Percentiles rank a stretch among this genome's conserved stretches.
These are phyloP conservation scores for Auriscalpium microsporum DNA, from an alignment of 768 basidiomycete genomes.

Conservation along the genomic window DNA sequence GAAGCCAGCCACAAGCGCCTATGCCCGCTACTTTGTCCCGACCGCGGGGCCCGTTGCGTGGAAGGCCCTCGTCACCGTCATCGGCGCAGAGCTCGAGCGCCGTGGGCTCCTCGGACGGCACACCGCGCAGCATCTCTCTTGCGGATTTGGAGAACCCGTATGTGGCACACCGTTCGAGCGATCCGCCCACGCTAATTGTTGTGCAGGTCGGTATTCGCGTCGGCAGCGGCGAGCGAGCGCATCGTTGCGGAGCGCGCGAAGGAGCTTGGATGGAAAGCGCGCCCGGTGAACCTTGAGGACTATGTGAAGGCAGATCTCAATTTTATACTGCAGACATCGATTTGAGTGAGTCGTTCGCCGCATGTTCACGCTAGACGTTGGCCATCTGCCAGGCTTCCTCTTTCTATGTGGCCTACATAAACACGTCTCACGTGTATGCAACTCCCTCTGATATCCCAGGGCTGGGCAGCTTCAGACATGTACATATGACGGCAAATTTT, in stretches of 20 bases:
- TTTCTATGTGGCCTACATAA: no score
- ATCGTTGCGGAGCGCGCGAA: neutral
- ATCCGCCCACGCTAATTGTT: neutral
- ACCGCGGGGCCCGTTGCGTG: neutral
- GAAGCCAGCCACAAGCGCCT: constrained; percentile 2
- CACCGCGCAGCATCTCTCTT: neutral
- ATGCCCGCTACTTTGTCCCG: constrained; percentile 7
- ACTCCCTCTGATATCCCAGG: no score
- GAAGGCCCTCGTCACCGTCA: neutral
- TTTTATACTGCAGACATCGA: neutral
- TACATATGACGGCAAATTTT: no score
- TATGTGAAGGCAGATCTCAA: neutral
- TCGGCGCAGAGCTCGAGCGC: neutral
- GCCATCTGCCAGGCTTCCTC: no score
- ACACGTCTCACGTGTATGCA: no score
- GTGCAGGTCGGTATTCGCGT: neutral
- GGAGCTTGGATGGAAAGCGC: neutral
- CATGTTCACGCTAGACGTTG: no score
- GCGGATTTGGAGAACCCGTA: neutral
- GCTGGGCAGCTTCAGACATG: no score
- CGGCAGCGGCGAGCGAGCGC: constrained; percentile 2
- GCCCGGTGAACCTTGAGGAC: neutral
- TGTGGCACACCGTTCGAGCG: neutral
- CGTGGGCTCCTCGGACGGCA: constrained; percentile 1
- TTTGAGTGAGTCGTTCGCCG: no score